Evolutionary conservation across 768 basidiomycete species (phyloP), one percentile per base, ranked within the genome.

Genomic region (Russula olivacea): DNA sequence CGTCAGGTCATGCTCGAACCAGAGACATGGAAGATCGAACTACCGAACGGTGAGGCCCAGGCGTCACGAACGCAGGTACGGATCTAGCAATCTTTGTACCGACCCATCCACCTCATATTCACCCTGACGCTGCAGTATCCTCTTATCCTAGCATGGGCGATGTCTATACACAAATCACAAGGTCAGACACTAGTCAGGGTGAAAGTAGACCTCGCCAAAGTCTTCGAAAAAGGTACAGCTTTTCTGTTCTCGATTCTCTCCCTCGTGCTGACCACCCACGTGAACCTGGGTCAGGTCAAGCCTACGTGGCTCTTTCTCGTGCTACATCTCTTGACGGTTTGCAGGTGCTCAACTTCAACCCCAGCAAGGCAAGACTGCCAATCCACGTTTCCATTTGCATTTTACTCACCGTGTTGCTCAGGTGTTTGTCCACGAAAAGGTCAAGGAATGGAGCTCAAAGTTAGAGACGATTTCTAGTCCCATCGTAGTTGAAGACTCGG

Each of bases 91-190:
- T 15, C 34, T 28, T 45, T 58, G 17, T 54, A 47, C 25, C 56
- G 7, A 47, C 25, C 55, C 4, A 23, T 40, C 45, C 34, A 12
- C 25, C 23, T 48, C 41, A 40, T 28, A 28, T 49, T 61, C n/a
- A 49, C 50, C 34, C n/a, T 19, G 38, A 12, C 23, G 14, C 30
- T 10, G 11, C 67, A 95, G 91, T 73, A 96, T 2, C 93, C 92
- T 0, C 72, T 98, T 28, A 94, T 97, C 63, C 79, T 96, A 43
- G 82, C 95, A 0, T 98, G 95, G 96, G 95, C 96, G 0, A 96
- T 98, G 92, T 91, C 89, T 52, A 98, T 98, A 66, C 97, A 99
- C 74, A 99, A 99, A 72, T 91, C 90, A 12, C 97, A 99, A 73
- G 97, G 97, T 11, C 97, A 98, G 73, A 98, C 97, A 0, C 79